Conservation (phyloP, 2,329 filamentous ascomycete genomes). For the Stachybotrys chlorohalonatus region DNA sequence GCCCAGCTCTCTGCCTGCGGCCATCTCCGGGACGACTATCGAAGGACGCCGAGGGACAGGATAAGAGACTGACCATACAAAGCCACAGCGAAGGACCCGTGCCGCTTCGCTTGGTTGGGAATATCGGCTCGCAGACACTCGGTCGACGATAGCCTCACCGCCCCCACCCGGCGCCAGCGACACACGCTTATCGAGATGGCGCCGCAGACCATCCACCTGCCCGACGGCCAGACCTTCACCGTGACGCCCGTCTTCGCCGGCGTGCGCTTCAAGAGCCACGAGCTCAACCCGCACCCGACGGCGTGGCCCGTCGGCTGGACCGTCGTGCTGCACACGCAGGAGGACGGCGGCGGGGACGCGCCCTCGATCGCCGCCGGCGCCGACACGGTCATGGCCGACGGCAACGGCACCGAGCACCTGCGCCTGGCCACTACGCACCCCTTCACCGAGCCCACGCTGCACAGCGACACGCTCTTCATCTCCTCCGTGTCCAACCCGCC, state of each 20-base stretch:
- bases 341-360: constrained; percentile 12
- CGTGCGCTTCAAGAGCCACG: constrained; percentile 77
- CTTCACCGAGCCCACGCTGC: constrained; percentile 66
- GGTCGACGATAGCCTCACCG: too few species aligned
- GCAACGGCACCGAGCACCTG: constrained; percentile 7
- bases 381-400: constrained; percentile 17
- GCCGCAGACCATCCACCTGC: constrained; percentile 55
- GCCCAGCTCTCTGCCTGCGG: too few species aligned
- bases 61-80: too few species aligned
- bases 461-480: constrained; percentile 78
- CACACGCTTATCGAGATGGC: constrained; percentile 16
- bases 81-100: too few species aligned
- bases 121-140: too few species aligned
- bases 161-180: too few species aligned
- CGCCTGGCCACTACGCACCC: constrained; percentile 11
- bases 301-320: constrained; percentile 85
- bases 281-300: constrained; percentile 58
- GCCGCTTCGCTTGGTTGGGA: too few species aligned
- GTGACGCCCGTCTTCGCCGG: constrained; percentile 87
- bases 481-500: constrained; percentile 84
- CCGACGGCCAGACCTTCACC: constrained; percentile 77
- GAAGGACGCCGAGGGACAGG: too few species aligned
- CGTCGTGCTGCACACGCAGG: constrained; percentile 69
- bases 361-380: constrained; percentile 16
- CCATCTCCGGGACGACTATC: too few species aligned